Percentiles rank a stretch among this genome's conserved stretches.
These are phyloP conservation scores for Chondrus crispus DNA, from an alignment of 23 red algal species.

Conservation along the genomic window DNA sequence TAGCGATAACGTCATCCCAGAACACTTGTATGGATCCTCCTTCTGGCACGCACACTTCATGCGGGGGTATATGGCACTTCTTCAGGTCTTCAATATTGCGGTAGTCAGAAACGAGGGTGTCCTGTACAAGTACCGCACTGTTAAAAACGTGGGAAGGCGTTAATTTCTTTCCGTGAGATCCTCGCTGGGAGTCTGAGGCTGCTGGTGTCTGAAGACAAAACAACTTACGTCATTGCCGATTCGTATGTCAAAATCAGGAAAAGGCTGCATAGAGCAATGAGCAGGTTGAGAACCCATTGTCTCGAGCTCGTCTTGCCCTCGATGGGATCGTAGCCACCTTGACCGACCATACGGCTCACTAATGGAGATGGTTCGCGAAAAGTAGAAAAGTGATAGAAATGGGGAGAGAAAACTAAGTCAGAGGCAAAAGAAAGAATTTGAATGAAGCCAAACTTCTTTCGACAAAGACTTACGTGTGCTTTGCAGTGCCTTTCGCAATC, in stretches of 20 bases:
- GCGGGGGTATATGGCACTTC: slow-evolving; percentile 12
- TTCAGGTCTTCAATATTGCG: slow-evolving; percentile 3
- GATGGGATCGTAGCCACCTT: too few relatives aligned
- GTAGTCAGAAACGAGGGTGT: background rate
- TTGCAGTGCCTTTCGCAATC: background rate
- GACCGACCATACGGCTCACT: too few relatives aligned
- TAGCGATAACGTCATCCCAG: slow-evolving; percentile 17
- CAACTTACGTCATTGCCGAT: slow-evolving; percentile 14
- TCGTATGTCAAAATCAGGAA: background rate
- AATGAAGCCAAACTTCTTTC: too few relatives aligned
- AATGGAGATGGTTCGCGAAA: too few relatives aligned
- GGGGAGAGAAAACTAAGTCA: too few relatives aligned
- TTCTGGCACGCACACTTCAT: slow-evolving; percentile 32
- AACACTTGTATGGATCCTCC: slow-evolving; percentile 12
- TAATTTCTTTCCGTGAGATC: too few relatives aligned
- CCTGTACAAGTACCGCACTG: slow-evolving; percentile 42
- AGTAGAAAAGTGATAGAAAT: too few relatives aligned
- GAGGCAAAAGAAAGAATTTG: too few relatives aligned
- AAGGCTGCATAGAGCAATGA: background rate
- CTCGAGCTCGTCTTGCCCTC: too few relatives aligned
- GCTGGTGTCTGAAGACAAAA: too few relatives aligned
- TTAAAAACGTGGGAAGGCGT: background rate
- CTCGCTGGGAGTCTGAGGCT: too few relatives aligned
- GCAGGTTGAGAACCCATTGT: background rate
- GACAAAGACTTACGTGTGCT: background rate